phyloP scores from a whole-genome alignment of 2,329 filamentous ascomycete species.

The Aspergillus sp. region DNA sequence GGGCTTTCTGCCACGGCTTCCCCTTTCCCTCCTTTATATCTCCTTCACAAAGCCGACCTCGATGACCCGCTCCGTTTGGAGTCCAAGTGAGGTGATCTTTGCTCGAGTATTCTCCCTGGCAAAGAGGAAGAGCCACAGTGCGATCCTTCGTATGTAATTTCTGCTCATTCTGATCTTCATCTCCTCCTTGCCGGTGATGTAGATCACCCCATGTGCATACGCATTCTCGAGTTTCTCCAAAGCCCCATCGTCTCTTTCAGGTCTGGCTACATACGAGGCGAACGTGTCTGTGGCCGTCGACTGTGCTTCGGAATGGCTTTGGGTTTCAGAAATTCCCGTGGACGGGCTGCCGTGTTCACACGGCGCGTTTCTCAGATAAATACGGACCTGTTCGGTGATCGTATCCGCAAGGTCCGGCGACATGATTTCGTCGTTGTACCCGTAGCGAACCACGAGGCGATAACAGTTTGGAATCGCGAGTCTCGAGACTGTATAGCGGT shows the following conservation, averaged over 20 bases:
- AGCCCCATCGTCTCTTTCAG: neutral
- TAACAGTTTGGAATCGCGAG: constrained; percentile 61
- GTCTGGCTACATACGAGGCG: too few species aligned
- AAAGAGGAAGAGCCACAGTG: constrained; percentile 34
- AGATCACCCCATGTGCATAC: constrained; percentile 37
- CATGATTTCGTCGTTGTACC: constrained; percentile 70
- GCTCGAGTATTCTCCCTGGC: constrained; percentile 18
- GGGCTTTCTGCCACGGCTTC: too few species aligned
- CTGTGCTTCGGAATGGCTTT: too few species aligned
- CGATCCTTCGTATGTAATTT: constrained; percentile 21
- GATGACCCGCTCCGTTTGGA: constrained; percentile 36
- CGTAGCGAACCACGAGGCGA: constrained; percentile 66
- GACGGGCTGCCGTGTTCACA: too few species aligned
- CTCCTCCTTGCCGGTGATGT: constrained; percentile 46
- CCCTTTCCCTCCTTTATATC: constrained; percentile 9
- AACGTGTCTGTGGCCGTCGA: too few species aligned
- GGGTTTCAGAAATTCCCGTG: too few species aligned
- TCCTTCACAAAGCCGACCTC: constrained; percentile 43
- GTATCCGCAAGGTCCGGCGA: constrained; percentile 61
- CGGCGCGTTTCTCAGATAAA: constrained; percentile 38
- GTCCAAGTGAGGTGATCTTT: constrained; percentile 36
- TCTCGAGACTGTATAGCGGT: constrained; percentile 42
- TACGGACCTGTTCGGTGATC: constrained; percentile 58
- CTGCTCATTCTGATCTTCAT: constrained; percentile 31
- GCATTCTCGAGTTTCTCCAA: constrained; percentile 9